Base-by-base conservation (phyloP, 164 flowering plant genomes). In the Pachysandra terminalis region DNA sequence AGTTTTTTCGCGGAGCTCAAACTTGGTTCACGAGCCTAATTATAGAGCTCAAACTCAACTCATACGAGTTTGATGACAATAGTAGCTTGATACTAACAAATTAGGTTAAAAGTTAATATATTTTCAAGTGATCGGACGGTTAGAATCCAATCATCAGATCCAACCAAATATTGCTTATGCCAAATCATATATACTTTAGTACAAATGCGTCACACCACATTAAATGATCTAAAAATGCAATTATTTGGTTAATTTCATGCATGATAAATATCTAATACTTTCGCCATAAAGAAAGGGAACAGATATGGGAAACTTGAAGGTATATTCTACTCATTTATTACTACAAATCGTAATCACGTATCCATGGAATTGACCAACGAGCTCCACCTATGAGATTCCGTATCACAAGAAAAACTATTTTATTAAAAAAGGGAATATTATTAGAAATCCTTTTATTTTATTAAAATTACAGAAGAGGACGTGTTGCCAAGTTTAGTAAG, bases 61-160 rank as follows among this genome's bases (percentile, higher is more conserved):
- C 69, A n/a, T 58, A 65, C 22, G 74, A 21, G 48, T 58, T 40
- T 41, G 53, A 27, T 56, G 64, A n/a, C n/a, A n/a, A n/a, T n/a
- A n/a, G n/a, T n/a, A n/a, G n/a, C n/a, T n/a, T n/a, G n/a, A n/a
- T n/a, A n/a, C n/a, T n/a, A n/a, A n/a, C n/a, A n/a, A n/a, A n/a
- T n/a, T n/a, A n/a, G n/a, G n/a, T n/a, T n/a, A n/a, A n/a, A n/a
- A n/a, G n/a, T n/a, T n/a, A n/a, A n/a, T n/a, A n/a, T n/a, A n/a
- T n/a, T n/a, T n/a, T n/a, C n/a, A n/a, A n/a, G n/a, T n/a, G n/a
- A 32, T 32, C 37, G 7, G 37, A 32, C 37, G 37, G 37, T 32
- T 32, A 32, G 37, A 32, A 32, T 32, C 7, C 5, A 32, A 32
- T 32, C 37, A 32, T 32, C 37, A 3, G 37, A 32, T 32, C 7